phyloP scores from a whole-genome alignment of 352 stramenopile species.

The Thraustotheca clavata region DNA sequence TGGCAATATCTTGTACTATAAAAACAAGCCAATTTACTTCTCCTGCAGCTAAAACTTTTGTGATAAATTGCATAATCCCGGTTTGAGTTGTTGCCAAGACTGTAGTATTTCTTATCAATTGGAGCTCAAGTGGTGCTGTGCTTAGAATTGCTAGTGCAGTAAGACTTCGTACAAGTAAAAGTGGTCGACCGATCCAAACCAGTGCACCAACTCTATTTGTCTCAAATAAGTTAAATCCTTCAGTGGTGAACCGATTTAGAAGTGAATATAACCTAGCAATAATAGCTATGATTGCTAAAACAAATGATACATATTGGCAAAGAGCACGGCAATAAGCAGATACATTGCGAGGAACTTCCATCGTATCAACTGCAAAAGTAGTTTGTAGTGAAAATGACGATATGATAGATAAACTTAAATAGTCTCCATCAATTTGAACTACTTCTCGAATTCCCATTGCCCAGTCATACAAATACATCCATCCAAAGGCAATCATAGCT shows the following conservation, averaged over 20 bases:
- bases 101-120: not conserved
- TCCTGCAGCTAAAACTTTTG: no score
- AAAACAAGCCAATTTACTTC: no score
- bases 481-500: no score
- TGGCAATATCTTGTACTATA: no score
- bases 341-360: not conserved
- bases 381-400: not conserved
- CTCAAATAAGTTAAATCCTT: conserved; percentile 10
- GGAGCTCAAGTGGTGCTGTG: conserved; percentile 1
- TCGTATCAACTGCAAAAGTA: not conserved
- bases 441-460: not conserved
- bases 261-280: not conserved
- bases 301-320: not conserved
- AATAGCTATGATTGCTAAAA: not conserved
- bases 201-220: conserved; percentile 1
- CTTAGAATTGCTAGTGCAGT: not conserved
- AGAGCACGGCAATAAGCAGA: not conserved
- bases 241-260: not conserved
- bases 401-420: not conserved
- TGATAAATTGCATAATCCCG: not conserved
- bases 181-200: conserved; percentile 1
- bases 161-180: not conserved
- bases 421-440: not conserved
- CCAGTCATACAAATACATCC: not conserved
- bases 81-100: not conserved